Evolutionary conservation across 352 stramenopile species (phyloP), one percentile per base, ranked within the genome.

Genomic region (Globisporangium cystogenes): DNA sequence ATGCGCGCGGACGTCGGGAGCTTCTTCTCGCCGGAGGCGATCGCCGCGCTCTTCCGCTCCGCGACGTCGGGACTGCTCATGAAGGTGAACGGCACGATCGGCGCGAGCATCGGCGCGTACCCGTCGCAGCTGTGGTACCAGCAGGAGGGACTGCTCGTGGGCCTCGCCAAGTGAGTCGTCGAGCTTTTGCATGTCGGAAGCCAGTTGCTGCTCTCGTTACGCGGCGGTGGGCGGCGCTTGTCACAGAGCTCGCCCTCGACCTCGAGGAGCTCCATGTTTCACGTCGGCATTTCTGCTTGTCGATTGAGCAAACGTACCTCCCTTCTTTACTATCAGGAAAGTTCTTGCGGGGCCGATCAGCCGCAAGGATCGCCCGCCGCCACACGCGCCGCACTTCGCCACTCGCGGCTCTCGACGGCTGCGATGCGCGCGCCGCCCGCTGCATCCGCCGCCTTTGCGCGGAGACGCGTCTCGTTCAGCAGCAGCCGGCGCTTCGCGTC

Each of bases 21-120:
- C 47, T 85, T 89, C 33, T 75, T 91, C 58, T 89, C 65, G 21
- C 70, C 76, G 8, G 83, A 91, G 54, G 75, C 82, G 43, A 90
- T 94, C 55, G 74, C 74, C 7, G 79, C 79, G 20, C 70, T 94
- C 23, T 87, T 90, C 52, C 76, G 68, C 41, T 82, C 81, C 4
- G 67, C 84, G 40, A 90, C 77, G 14, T 74, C 79, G 15, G 83
- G 80, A 1, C 53, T 94, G 29, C 45, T 94, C 24, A 90, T 94
- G 81, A 67, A 73, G 37, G 77, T 94, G 27, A 89, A 94, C 55
- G 83, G 83, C 26, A 91, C 73, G 21, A 86, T 94, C 42, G 63
- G 63, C 27, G 72, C 76, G 11, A 76, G 75, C 4, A 90, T 94
- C 24, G 81, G 81, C 26, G 67, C 61, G 37, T 94, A 87, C 49